phyloP scores from a whole-genome alignment of 78 protist genomes.

The Blattamonas nauphoetae region DNA sequence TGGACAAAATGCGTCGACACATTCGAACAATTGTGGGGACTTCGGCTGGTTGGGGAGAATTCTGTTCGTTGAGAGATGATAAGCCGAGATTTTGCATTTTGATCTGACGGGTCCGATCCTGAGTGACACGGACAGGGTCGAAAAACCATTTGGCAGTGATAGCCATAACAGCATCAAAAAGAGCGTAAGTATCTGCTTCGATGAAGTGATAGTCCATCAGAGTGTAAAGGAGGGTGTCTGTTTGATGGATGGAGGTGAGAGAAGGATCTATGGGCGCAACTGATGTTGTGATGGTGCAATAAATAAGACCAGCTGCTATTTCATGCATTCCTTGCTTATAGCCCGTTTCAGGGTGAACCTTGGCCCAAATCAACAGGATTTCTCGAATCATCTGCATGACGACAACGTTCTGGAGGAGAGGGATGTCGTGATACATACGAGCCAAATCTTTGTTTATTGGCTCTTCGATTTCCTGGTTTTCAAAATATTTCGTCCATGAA shows the following conservation, averaged over 20 bases:
- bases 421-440: background rate
- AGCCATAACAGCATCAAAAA: background rate
- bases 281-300: background rate
- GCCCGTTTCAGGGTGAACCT: background rate
- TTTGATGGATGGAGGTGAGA: background rate
- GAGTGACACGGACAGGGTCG: too few relatives aligned
- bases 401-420: too few relatives aligned
- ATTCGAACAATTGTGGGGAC: background rate
- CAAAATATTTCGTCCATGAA: background rate
- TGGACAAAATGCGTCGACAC: background rate
- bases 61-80: too few relatives aligned
- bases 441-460: background rate
- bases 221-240: background rate
- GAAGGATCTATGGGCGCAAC: background rate
- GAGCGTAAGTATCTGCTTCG: background rate
- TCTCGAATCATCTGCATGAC: too few relatives aligned
- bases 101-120: too few relatives aligned
- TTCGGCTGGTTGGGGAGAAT: background rate
- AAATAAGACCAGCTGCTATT: background rate
- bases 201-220: background rate
- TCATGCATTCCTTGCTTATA: background rate
- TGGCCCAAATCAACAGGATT: background rate
- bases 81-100: too few relatives aligned
- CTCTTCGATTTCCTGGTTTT: background rate
- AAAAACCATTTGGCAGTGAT: background rate